Base-by-base conservation (phyloP, 768 basidiomycete genomes). In the Suillus sp. region DNA sequence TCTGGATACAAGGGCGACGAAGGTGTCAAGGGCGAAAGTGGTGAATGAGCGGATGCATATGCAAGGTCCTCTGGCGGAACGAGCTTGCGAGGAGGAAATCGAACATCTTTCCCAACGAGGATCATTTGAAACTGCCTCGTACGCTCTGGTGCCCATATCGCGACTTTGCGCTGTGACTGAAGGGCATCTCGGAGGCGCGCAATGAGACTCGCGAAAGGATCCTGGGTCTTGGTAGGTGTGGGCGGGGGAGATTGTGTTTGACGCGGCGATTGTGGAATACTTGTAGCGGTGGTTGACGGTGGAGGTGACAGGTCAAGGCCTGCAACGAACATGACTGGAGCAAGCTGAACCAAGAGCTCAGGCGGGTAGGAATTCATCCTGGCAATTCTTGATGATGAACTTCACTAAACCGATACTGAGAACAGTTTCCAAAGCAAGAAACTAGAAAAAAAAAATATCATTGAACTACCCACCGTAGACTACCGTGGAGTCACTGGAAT, bases 271-370 rank as follows among this genome's bases (percentile, higher is more conserved):
- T 55, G 63, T 16, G 66, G 61, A 5, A 60, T 40, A 16, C 62
- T 62, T 32, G 69, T 56, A 69, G 66, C 8, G 27, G 70, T 65
- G 16, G 59, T 45, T 1, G 68, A 34, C 2, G 70, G 5, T 22
- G 63, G 50, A 13, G 66, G 59, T 34, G 71, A 75, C 8, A 69
- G 65, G 45, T 87, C 87, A 51, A 97, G 84, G 2, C 96, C 96
- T 30, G 94, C 93, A 22, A 95, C 91, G 72, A 97, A 96, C 92
- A 99, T 92, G 43, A 99, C 87, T 16, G 96, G 96, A 22, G 87
- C 88, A 48, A 93, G 85, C 74, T 97, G 95, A n/a, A 85, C 81
- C 67, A 97, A 80, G 66, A 98, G 81, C 79, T 98, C 95, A 63
- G 86, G 80, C 22, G 95, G 96, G 80, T 96, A 97, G 37, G 92